These are phyloP conservation scores for Physcomitrellopsis africana DNA, from an alignment of 225 moss, liverwort and hornwort species.

Conservation along the genomic window DNA sequence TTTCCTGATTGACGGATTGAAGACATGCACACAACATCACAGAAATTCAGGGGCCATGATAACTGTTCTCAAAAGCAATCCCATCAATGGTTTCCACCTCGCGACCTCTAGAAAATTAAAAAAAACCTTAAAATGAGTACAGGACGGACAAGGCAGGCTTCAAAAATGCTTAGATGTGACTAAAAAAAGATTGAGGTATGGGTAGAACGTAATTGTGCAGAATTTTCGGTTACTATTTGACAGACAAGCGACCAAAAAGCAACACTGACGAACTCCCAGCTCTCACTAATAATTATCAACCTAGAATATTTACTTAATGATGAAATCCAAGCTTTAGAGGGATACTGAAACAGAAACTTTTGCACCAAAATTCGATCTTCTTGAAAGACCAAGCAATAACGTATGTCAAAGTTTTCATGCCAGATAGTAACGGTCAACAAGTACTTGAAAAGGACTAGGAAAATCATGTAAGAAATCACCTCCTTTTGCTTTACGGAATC, in stretches of 20 bases:
- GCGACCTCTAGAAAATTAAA: background rate
- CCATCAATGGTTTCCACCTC: background rate
- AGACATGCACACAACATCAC: conserved; percentile 27
- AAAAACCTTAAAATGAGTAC: too few species aligned
- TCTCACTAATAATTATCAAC: background rate
- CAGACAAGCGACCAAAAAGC: background rate
- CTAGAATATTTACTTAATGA: background rate
- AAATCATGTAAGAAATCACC: conserved; percentile 32
- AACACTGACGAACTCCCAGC: background rate
- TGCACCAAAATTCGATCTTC: background rate
- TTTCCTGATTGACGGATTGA: conserved; percentile 54
- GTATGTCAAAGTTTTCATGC: background rate
- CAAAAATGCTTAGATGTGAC: too few species aligned
- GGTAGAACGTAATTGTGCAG: too few species aligned
- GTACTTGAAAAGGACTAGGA: background rate
- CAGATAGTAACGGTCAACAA: background rate
- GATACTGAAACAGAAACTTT: background rate
- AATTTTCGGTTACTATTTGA: background rate
- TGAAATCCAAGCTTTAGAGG: background rate
- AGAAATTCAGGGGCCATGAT: conserved; percentile 24
- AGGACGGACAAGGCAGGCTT: too few species aligned
- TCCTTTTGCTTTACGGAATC: conserved; percentile 91
- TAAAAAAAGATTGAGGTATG: background rate
- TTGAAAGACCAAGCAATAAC: background rate
- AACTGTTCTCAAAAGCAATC: background rate